Evolutionary conservation across 1,139 yeast species (phyloP).

Genomic region (Saccharomycopsis phalli): DNA sequence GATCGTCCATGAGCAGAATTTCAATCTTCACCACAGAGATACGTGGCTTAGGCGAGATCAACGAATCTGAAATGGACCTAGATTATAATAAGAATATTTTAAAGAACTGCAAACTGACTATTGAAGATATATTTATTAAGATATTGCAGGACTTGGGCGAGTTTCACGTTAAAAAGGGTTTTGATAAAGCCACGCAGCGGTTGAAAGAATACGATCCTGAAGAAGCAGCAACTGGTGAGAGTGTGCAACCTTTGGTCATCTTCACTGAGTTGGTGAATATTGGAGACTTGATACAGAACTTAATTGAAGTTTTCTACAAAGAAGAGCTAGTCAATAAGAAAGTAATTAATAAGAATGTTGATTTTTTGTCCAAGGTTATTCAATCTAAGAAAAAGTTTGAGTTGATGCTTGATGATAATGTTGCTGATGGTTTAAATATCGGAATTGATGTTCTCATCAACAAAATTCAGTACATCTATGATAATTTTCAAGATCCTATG

Average conservation of each 20-base stretch:
- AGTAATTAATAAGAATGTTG: conserved; percentile 59
- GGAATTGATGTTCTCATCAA: conserved; percentile 83
- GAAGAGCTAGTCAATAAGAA: conserved; percentile 64
- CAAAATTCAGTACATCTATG: conserved; percentile 53
- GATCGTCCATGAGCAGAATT: conserved; percentile 30
- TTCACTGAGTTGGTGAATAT: conserved; percentile 87
- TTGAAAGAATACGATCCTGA: conserved; percentile 66
- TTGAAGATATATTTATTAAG: conserved; percentile 56
- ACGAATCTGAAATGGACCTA: conserved; percentile 22
- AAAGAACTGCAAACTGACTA: conserved; percentile 28
- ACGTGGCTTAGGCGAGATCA: conserved; percentile 25
- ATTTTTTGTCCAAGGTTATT: conserved; percentile 70
- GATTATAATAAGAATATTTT: conserved; percentile 26
- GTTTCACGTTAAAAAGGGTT: conserved; percentile 72
- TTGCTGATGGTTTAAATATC: conserved; percentile 84
- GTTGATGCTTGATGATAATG: conserved; percentile 71
- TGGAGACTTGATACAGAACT: conserved; percentile 87
- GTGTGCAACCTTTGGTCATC: conserved; percentile 74
- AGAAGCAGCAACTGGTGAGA: conserved; percentile 27
- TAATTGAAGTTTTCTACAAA: conserved; percentile 84
- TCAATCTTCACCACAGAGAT: conserved; percentile 20
- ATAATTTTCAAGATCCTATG: conserved; percentile 43
- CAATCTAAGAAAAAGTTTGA: conserved; percentile 79
- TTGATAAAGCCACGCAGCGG: conserved; percentile 66
- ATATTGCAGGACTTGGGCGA: conserved; percentile 58